Evolutionary conservation across 345 rosid species (phyloP), one percentile per base, ranked within the genome.

Genomic region (Corymbia maculata): DNA sequence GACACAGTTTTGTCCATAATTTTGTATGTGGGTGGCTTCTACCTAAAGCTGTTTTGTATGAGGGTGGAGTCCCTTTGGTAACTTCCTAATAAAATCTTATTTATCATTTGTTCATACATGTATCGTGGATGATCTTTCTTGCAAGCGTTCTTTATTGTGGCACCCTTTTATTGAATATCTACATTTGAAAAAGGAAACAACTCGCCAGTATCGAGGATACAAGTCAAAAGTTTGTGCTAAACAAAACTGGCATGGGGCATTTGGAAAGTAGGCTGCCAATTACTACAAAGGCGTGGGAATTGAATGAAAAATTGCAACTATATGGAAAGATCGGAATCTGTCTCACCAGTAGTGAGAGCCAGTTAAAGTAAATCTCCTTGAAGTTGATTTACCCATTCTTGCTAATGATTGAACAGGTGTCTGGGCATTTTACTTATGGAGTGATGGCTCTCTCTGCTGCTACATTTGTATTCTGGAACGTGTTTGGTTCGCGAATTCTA

Each of bases 341-440:
- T 30, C 79, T 68, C 19, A 68, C 79, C 79, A 66, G 21, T 30
- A 68, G 79, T 21, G 1, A 68, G 79, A 32, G 22, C 19, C 24
- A 1, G 12, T 68, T 68, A 16, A 36, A 36, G 80, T 70, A 70
- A 70, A 70, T 70, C 47, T 36, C 26, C 26, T 24, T 49, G 53
- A 36, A 79, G 30, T 49, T 85, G 32, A 36, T 88, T 51, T 85
- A 70, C 84, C 84, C 84, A 75, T 75, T 75, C 24, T 36, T 75
- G 49, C 26, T 75, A 42, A 75, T 42, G 84, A 75, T 75, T 75
- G 1, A 42, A 42, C 84, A 97, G 99, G 98, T 97, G 21, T 93
- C 99, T 86, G 99, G 99, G 89, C 97, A 95, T 88, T 96, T 97
- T 90, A 96, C 99, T 9, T 97, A 97, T 92, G 99, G 99, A 89